A percentile compares a stretch with the other conserved stretches of the same genome.
Conservation (phyloP, 257 asterid genomes). For the Solanum clarkiae region DNA sequence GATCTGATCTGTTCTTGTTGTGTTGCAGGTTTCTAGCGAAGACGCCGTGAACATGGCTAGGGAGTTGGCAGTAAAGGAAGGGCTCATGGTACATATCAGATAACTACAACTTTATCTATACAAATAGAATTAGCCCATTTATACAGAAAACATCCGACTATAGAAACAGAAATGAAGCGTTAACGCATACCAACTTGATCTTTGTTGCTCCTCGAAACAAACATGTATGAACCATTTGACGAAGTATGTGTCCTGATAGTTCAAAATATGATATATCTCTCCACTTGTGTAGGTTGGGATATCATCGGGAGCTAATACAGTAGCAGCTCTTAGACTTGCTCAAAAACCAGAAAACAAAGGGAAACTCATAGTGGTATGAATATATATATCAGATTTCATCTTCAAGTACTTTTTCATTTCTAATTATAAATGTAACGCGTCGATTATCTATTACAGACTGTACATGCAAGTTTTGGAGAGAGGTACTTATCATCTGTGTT, state of each 20-base stretch:
- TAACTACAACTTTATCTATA: not conserved
- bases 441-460: slow-evolving; percentile 35
- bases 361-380: slow-evolving; percentile 86
- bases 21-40: slow-evolving; percentile 78
- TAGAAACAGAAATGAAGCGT: not conserved
- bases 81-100: slow-evolving; percentile 56
- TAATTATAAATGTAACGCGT: not conserved
- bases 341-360: slow-evolving; percentile 84
- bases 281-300: slow-evolving; percentile 58
- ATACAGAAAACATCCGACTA: not conserved
- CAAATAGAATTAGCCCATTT: not conserved
- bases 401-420: not conserved
- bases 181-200: not conserved
- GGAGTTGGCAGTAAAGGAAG: slow-evolving; percentile 80
- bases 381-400: not conserved
- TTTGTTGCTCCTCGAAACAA: not conserved
- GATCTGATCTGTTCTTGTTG: not conserved
- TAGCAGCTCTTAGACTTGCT: slow-evolving; percentile 82
- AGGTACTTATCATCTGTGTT: slow-evolving; percentile 79
- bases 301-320: slow-evolving; percentile 96
- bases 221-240: not conserved
- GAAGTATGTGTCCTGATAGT: not conserved
- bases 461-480: slow-evolving; percentile 93
- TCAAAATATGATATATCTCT: not conserved
- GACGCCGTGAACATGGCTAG: slow-evolving; percentile 90